Base-by-base conservation (phyloP, 2,329 filamentous ascomycete genomes). In the Diaporthe humulicola region DNA sequence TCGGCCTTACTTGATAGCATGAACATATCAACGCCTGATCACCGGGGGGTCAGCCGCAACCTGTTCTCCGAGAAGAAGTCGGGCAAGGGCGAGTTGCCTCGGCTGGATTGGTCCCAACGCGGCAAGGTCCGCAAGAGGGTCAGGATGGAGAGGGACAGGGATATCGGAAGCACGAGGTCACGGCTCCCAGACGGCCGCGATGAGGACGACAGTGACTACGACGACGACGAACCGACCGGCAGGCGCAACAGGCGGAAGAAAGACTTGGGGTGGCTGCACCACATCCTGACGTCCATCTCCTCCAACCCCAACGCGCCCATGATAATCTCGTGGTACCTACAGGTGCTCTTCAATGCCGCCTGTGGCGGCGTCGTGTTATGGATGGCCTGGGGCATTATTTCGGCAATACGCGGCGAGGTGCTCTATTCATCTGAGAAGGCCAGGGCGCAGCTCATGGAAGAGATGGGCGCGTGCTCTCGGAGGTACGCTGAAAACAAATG, bases 401-500 rank as follows among this genome's bases (percentile, higher is more conserved):
- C 88, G 19, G 93, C 94, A 12, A 91, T 97, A 70, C 91, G 92
- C 19, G 88, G 89, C 33, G 96, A 98, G 81, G 92, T 98, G 45
- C 87, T 92, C 76, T 90, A 93, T 70, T 94, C 93, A 48, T 91
- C 93, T 14, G 88, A 93, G 58, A 90, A 91, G 72, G 92, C 92
- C 17, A 91, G 92, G n/a, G 87, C 90, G 2, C 90, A 91, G 19
- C 90, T 97, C 30, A 84, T 96, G 76, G 89, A 91, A 15, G 91
- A 95, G 77, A 97, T 97, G 82, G 88, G 90, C 1, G 86, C 88
- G 9, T 99, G 97, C 82, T 89, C 90, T 3, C 89, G 90, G 52
- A 88, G 96, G 77, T 99, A 93, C 83, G 86, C 88, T 2, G 88
- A 91, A 64, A 99, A 99, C 80, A 87, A 88, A 50, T 99, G 97